Percentiles rank a stretch among this genome's conserved stretches.
Evolutionary conservation across 169 alveolate species (phyloP).

Genomic region (Plasmodium malariae): DNA sequence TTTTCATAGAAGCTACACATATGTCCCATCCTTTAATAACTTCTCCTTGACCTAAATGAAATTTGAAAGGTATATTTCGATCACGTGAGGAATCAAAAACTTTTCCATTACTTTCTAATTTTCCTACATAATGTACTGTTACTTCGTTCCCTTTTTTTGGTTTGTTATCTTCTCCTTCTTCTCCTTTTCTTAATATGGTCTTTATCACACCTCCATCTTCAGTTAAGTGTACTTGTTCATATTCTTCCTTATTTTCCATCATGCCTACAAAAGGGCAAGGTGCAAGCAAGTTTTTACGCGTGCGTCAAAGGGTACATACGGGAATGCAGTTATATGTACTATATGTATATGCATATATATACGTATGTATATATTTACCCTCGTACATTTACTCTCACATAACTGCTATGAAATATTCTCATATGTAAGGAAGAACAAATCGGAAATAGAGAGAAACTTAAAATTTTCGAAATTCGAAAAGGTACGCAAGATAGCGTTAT

Average conservation of each 20-base stretch:
- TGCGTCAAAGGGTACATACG: no score
- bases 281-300: no score
- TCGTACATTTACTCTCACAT: no score
- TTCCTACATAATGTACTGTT: slow-evolving; percentile 89
- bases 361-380: background rate
- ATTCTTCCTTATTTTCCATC: slow-evolving; percentile 3
- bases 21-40: slow-evolving; percentile 89
- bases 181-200: slow-evolving; percentile 62
- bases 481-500: no score
- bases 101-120: slow-evolving; percentile 83
- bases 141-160: slow-evolving; percentile 89
- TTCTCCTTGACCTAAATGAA: slow-evolving; percentile 86
- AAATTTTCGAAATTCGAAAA: no score
- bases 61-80: slow-evolving; percentile 86
- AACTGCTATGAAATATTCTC: no score
- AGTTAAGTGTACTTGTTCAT: slow-evolving; percentile 51
- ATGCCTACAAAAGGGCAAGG: no score
- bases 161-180: slow-evolving; percentile 75
- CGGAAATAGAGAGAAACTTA: no score
- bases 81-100: slow-evolving; percentile 89
- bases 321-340: no score
- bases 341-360: background rate
- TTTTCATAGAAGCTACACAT: slow-evolving; percentile 85
- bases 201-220: slow-evolving; percentile 76
- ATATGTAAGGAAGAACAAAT: no score